Conservation (phyloP, 164 flowering plant genomes). For the Annona squamosa region DNA sequence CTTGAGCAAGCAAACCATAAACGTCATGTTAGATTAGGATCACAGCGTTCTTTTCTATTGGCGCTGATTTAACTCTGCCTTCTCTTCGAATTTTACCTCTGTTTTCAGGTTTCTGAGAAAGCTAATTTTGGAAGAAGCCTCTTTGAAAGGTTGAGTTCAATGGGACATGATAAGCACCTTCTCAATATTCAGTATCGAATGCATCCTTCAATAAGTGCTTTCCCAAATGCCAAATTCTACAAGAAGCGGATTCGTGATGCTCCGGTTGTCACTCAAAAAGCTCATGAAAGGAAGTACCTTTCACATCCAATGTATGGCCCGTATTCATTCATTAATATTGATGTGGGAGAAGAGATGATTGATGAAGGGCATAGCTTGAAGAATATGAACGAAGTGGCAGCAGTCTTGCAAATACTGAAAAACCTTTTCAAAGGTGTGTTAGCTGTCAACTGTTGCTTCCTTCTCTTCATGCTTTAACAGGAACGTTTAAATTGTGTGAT, state of each 20-base stretch:
- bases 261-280: constrained; percentile 17
- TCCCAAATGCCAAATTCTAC: constrained; percentile 43
- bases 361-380: constrained; percentile 19
- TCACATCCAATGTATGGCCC: constrained; percentile 36
- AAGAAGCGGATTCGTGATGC: constrained; percentile 25
- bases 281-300: constrained; percentile 24
- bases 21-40: too few species aligned
- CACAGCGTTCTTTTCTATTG: too few species aligned
- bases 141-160: constrained; percentile 32
- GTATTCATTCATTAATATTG: constrained; percentile 37
- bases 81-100: background rate
- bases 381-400: constrained; percentile 41
- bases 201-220: constrained; percentile 53
- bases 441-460: too few species aligned
- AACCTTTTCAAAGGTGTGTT: constrained; percentile 32
- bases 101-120: constrained; percentile 19
- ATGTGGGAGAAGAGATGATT: constrained; percentile 24
- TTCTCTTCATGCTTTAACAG: too few species aligned
- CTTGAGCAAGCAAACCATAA: too few species aligned
- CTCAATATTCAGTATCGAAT: constrained; percentile 46
- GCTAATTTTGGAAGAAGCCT: constrained; percentile 55
- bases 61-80: background rate
- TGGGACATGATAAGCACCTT: constrained; percentile 32
- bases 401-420: constrained; percentile 20
- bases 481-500: background rate